phyloP scores from a whole-genome alignment of 805 yeast species.

The Spathaspora hagerdaliae region DNA sequence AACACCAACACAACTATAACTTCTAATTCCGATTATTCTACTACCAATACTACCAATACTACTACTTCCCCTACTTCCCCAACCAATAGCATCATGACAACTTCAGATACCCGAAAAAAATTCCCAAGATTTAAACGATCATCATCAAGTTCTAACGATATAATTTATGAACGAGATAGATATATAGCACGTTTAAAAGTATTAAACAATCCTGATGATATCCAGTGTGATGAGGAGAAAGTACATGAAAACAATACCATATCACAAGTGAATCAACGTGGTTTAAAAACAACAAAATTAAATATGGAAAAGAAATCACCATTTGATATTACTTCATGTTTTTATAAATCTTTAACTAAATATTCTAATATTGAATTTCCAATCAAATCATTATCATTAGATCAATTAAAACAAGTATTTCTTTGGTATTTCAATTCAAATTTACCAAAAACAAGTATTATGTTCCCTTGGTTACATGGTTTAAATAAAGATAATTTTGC shows the following conservation, averaged over 20 bases:
- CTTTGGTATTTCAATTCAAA: constrained; percentile 35
- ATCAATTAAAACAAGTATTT: constrained; percentile 19
- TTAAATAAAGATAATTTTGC: constrained; percentile 54
- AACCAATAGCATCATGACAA: no score
- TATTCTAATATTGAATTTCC: constrained; percentile 1
- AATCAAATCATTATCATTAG: constrained; percentile 14
- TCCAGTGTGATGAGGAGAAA: constrained; percentile 1
- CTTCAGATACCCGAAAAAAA: no score
- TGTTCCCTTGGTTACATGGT: constrained; percentile 94
- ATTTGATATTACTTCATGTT: constrained; percentile 12
- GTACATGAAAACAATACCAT: constrained; percentile 2
- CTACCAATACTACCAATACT: not conserved
- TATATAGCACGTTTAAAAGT: constrained; percentile 36
- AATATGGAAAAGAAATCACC: constrained; percentile 15
- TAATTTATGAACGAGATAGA: constrained; percentile 36
- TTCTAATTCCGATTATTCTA: not conserved
- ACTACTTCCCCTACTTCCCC: not conserved
- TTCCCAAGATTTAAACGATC: constrained; percentile 23
- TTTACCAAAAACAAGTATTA: constrained; percentile 57
- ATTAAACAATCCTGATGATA: constrained; percentile 18
- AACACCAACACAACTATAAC: not conserved
- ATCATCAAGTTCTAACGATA: constrained; percentile 37
- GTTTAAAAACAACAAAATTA: constrained; percentile 35
- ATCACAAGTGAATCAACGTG: constrained; percentile 2
- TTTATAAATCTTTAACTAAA: constrained; percentile 9